phyloP scores from a whole-genome alignment of 441 rosid genomes.

The Melastoma candidum region DNA sequence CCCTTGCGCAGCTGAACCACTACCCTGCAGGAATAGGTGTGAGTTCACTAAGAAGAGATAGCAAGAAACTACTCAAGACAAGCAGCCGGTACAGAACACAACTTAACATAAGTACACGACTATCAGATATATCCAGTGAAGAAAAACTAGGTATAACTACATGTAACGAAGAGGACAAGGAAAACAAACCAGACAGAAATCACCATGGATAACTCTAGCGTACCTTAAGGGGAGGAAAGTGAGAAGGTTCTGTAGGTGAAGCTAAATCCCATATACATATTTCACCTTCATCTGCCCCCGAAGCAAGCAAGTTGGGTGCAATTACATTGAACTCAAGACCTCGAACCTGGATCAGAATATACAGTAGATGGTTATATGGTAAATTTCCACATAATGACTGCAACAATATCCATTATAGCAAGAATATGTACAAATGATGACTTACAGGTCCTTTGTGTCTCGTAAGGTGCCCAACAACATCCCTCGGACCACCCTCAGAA shows the following conservation, averaged over 20 bases:
- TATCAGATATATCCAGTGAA: no score
- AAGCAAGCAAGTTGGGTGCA: conserved; percentile 78
- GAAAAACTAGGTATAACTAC: no score
- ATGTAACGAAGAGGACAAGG: no score
- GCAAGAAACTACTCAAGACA: no score
- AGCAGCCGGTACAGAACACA: no score
- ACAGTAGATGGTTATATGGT: conserved; percentile 5
- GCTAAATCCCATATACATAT: conserved; percentile 93
- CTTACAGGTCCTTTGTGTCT: conserved; percentile 96
- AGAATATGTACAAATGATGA: conserved; percentile 11
- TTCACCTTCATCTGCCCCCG: conserved; percentile 99
- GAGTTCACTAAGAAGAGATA: conserved; percentile 4
- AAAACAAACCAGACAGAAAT: no score
- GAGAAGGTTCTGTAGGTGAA: conserved; percentile 68
- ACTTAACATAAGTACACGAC: no score
- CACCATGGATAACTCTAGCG: no score
- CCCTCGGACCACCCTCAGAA: conserved; percentile 47
- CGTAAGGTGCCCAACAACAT: conserved; percentile 63
- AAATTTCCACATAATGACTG: conserved; percentile 6
- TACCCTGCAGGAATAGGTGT: conserved; percentile 51
- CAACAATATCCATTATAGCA: not conserved
- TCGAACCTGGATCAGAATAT: conserved; percentile 57
- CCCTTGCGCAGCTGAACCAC: conserved; percentile 88
- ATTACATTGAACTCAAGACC: conserved; percentile 86
- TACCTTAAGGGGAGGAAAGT: conserved; percentile 85